Conservation (phyloP, 257 asterid species). For the Solanum appendiculatum region DNA sequence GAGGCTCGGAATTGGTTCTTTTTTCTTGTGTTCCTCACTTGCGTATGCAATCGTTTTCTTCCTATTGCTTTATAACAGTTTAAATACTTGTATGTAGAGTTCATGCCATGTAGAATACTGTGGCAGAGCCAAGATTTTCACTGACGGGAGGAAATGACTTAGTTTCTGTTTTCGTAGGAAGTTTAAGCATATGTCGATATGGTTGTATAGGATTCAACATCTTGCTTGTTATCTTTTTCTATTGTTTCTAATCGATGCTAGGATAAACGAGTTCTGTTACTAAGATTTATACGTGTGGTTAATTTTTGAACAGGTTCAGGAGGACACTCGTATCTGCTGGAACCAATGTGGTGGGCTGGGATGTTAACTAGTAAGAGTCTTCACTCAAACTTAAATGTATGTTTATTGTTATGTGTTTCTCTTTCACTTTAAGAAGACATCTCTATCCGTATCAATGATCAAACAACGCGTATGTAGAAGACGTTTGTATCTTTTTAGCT, state of each 20-base stretch:
- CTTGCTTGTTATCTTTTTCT: neutral
- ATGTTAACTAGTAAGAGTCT: slow-evolving; percentile 62
- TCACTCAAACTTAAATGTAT: neutral
- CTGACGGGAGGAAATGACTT: neutral
- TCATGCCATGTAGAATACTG: neutral
- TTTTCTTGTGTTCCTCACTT: neutral
- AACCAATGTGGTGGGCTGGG: slow-evolving; percentile 98
- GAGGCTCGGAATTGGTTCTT: neutral
- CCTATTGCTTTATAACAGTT: neutral
- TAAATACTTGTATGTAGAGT: neutral
- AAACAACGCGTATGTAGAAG: neutral
- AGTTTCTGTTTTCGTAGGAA: neutral
- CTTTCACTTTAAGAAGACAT: neutral
- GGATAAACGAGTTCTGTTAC: neutral
- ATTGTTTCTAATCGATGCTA: neutral
- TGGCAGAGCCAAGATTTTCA: neutral
- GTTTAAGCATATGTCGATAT: neutral
- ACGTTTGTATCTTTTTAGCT: neutral
- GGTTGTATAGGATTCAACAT: neutral
- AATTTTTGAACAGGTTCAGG: slow-evolving; percentile 52
- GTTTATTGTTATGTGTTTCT: neutral
- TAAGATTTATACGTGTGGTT: neutral
- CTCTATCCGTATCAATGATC: neutral
- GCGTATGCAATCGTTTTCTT: neutral
- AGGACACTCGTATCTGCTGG: slow-evolving; percentile 62